These are phyloP conservation scores for Orobanche coerulescens DNA, from an alignment of 257 asterid genomes.

Conservation along the genomic window DNA sequence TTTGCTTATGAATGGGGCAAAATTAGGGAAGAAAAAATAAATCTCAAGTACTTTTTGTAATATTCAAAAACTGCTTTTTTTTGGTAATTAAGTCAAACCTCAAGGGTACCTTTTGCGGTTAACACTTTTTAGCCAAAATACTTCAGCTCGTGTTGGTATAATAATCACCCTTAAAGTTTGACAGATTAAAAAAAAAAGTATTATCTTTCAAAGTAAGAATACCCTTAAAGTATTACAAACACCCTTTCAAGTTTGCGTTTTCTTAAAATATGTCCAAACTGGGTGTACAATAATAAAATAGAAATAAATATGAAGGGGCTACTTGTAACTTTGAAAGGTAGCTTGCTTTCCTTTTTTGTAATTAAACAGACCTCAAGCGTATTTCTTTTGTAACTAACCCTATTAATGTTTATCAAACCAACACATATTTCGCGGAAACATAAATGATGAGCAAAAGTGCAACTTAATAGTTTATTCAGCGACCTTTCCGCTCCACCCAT, in stretches of 20 bases:
- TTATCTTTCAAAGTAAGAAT: too few species aligned
- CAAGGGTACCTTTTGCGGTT: too few species aligned
- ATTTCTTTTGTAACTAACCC: not conserved
- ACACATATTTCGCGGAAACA: not conserved
- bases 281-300: not conserved
- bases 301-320: not conserved
- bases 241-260: too few species aligned
- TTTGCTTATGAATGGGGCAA: too few species aligned
- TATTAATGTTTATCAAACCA: not conserved
- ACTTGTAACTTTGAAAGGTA: not conserved
- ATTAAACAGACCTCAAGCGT: not conserved
- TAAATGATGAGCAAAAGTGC: not conserved
- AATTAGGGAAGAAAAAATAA: too few species aligned
- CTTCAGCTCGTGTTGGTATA: not conserved
- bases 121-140: not conserved
- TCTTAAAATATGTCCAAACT: not conserved
- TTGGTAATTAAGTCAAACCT: too few species aligned
- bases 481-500: constrained; percentile 99
- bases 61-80: too few species aligned
- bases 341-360: not conserved
- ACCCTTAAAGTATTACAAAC: too few species aligned
- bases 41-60: too few species aligned
- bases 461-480: not conserved
- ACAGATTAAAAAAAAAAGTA: too few species aligned
- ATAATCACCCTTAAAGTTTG: not conserved